These are phyloP conservation scores for Yarrowia phangngaensis DNA, from an alignment of 805 yeast species.

Conservation along the genomic window DNA sequence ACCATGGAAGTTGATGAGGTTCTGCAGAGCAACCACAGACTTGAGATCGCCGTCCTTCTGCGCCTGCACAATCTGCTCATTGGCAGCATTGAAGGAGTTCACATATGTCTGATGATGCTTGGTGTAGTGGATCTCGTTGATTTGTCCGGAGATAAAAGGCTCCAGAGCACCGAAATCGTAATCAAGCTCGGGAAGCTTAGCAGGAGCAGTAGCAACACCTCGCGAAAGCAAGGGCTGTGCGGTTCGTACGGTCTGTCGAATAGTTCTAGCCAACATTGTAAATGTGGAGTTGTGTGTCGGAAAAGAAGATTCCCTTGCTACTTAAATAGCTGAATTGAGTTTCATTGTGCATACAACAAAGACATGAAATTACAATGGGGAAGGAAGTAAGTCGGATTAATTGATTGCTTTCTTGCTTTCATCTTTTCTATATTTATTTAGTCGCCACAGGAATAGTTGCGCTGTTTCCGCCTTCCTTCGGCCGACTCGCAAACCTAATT, in stretches of 20 bases:
- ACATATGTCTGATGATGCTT: slow-evolving; percentile 94
- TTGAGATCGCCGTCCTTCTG: slow-evolving; percentile 54
- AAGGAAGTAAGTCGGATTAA: too few relatives aligned
- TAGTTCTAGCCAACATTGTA: slow-evolving; percentile 25
- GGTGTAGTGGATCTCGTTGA: slow-evolving; percentile 77
- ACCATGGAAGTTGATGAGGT: slow-evolving; percentile 81
- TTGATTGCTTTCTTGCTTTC: too few relatives aligned
- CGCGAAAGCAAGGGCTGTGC: slow-evolving; percentile 27
- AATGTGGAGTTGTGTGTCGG: too few relatives aligned
- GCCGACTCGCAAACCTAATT: too few relatives aligned
- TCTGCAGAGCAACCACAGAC: slow-evolving; percentile 57
- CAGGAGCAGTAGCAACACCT: slow-evolving; percentile 47
- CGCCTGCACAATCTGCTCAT: slow-evolving; percentile 70
- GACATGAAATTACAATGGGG: too few relatives aligned
- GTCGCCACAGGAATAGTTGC: too few relatives aligned
- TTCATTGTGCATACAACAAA: too few relatives aligned
- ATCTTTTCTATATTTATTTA: too few relatives aligned
- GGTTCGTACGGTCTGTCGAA: slow-evolving; percentile 9
- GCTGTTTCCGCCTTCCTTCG: too few relatives aligned
- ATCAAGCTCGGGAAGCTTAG: slow-evolving; percentile 77
- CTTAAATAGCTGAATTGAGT: too few relatives aligned
- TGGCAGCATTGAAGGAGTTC: slow-evolving; percentile 73
- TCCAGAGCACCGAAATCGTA: slow-evolving; percentile 83
- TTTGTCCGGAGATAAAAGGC: slow-evolving; percentile 80
- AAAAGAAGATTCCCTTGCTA: too few relatives aligned